Percentiles rank a stretch among this genome's conserved stretches.
phyloP scores from a whole-genome alignment of 2,329 filamentous ascomycete species.

The Paecilomyces sp. region DNA sequence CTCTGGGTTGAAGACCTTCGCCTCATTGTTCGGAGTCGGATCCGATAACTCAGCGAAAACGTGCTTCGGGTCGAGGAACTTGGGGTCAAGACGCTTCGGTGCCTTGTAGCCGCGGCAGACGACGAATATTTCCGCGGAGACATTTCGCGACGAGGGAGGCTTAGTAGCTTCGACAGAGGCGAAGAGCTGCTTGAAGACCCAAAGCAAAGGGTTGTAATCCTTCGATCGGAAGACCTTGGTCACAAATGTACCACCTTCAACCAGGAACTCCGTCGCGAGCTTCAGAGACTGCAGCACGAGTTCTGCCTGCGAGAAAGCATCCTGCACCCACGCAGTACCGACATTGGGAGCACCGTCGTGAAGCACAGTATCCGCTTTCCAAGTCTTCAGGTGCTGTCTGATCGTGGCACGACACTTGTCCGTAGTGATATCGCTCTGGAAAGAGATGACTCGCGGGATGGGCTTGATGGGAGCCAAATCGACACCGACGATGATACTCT shows the following conservation, averaged over 20 bases:
- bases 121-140: slow-evolving; percentile 97
- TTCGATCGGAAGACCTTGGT: slow-evolving; percentile 97
- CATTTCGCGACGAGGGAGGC: slow-evolving; percentile 88
- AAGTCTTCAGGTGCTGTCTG: slow-evolving; percentile 81
- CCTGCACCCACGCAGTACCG: slow-evolving; percentile 95
- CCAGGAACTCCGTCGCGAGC: slow-evolving; percentile 86
- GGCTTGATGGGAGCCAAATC: slow-evolving; percentile 93
- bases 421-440: slow-evolving; percentile 96
- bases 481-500: slow-evolving; percentile 87
- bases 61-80: slow-evolving; percentile 78
- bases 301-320: slow-evolving; percentile 96
- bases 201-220: slow-evolving; percentile 90
- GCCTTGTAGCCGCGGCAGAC: slow-evolving; percentile 94
- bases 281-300: slow-evolving; percentile 85
- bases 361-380: slow-evolving; percentile 91
- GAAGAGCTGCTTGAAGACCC: slow-evolving; percentile 98
- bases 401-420: slow-evolving; percentile 92
- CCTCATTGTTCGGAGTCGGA: slow-evolving; percentile 86
- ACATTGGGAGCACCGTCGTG: slow-evolving; percentile 98
- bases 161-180: slow-evolving; percentile 94
- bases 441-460: slow-evolving; percentile 87
- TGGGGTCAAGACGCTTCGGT: slow-evolving; percentile 85
- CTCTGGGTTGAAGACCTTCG: slow-evolving; percentile 96
- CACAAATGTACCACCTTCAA: slow-evolving; percentile 84
- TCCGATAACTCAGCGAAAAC: slow-evolving; percentile 91